Evolutionary conservation across 2,329 filamentous ascomycete species (phyloP).

Genomic region (Didymella exigua): DNA sequence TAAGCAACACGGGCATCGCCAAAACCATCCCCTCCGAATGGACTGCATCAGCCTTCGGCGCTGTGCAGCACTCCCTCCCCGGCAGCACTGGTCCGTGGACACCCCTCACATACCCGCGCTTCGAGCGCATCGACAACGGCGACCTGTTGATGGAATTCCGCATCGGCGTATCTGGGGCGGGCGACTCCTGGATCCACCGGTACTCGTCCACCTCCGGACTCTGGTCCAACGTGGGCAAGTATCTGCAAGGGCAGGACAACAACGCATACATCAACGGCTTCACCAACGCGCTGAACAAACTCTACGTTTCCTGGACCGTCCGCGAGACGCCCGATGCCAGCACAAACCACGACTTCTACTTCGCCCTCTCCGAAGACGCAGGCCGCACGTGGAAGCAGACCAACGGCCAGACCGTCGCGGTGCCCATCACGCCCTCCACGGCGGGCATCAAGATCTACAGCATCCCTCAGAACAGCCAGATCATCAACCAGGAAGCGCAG

Average conservation of each 20-base stretch:
- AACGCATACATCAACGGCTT: constrained; percentile 61
- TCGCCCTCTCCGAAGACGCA: constrained; percentile 55
- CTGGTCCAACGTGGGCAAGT: constrained; percentile 52
- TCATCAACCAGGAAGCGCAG: constrained; percentile 60
- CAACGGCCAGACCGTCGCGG: constrained; percentile 45
- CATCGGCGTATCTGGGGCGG: constrained; percentile 50
- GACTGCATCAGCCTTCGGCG: constrained; percentile 36
- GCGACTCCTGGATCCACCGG: constrained; percentile 56
- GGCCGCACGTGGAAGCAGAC: constrained; percentile 54
- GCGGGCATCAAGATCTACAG: constrained; percentile 53
- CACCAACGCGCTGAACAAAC: constrained; percentile 41
- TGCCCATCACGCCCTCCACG: constrained; percentile 51
- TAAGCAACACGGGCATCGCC: constrained; percentile 38
- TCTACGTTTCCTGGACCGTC: constrained; percentile 59
- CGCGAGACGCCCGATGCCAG: constrained; percentile 55
- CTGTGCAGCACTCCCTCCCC: constrained; percentile 38
- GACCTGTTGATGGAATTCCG: constrained; percentile 57
- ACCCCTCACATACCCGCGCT: constrained; percentile 58
- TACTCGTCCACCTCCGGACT: constrained; percentile 47
- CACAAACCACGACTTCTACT: constrained; percentile 60
- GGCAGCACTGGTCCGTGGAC: constrained; percentile 43
- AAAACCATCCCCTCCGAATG: constrained; percentile 37
- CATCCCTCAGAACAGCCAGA: constrained; percentile 54
- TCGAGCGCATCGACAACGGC: constrained; percentile 48
- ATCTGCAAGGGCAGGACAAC: constrained; percentile 53